Base-by-base conservation (phyloP, 306 rosid species). In the Chamaecrista fasciculata region DNA sequence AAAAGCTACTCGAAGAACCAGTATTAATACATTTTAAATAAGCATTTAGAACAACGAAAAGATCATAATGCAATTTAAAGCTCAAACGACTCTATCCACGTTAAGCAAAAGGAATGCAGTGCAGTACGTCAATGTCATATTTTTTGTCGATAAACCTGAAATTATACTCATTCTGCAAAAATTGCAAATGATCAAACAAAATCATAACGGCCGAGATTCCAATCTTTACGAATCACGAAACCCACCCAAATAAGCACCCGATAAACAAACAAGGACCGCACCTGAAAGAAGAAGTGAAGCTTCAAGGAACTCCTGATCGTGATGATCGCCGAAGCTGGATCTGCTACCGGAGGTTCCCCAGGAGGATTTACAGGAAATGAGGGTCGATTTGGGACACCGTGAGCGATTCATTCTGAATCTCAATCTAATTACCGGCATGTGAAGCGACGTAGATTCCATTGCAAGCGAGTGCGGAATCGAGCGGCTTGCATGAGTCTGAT, bases 281-380 rank as follows among this genome's bases (percentile, higher is more conserved):
- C 99, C 99, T 83, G 97, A 80, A 65, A 91, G 89, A 10, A 95
- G 96, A 53, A 95, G 83, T 2, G 99, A 85, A 73, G 99, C 99
- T 82, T 87, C 87, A 10, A 91, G 82, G 70, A 72, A 91, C 25
- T 91, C 95, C 39, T 44, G 76, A 31, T 47, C 29, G 43, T 60
- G 74, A 48, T 49, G 84, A 44, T 84, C 88, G 58, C 66, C 80
- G 61, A 62, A 57, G 24, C 25, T 66, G 84, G 89, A 91, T 84
- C 90, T 67, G 64, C 66, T 36, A 29, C 47, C 79, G 23, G 74
- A 71, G 60, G 57, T 52, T 52, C 81, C 79, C 1, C 57, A 78
- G 36, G 86, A 82, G 33, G 91, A 87, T 50, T 77, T 56, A 61
- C 96, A 87, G 7, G 83, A 72, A 86, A 91, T 72, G 86, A 76